These are phyloP conservation scores for Strobilomyces confusus DNA, from an alignment of 768 basidiomycete genomes.

Conservation along the genomic window DNA sequence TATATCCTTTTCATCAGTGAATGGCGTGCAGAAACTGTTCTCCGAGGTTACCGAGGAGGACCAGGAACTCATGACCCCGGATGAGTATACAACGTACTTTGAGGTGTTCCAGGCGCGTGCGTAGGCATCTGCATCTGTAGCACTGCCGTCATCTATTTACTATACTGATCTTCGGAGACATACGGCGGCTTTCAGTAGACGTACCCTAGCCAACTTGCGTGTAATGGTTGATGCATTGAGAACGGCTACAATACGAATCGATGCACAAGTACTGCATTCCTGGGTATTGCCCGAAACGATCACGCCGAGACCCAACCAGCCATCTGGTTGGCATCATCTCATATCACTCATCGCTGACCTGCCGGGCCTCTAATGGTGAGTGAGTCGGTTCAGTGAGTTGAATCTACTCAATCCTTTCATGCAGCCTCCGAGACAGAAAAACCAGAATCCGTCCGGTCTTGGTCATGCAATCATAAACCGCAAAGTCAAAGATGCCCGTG, in stretches of 20 bases:
- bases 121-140: slow-evolving; percentile 11
- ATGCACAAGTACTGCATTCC: not conserved
- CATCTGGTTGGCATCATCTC: not conserved
- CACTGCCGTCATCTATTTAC: slow-evolving; percentile 1
- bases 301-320: slow-evolving; percentile 16
- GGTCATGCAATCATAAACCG: slow-evolving; percentile 95
- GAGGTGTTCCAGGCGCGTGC: slow-evolving; percentile 55
- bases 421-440: slow-evolving; percentile 56
- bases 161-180: slow-evolving; percentile 8
- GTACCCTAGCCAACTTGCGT: slow-evolving; percentile 12
- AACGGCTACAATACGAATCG: too few relatives aligned
- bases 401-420: not conserved
- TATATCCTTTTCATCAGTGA: slow-evolving; percentile 45
- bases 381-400: not conserved
- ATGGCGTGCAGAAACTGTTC: slow-evolving; percentile 67
- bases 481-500: slow-evolving; percentile 45
- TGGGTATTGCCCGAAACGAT: slow-evolving; percentile 13
- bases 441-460: slow-evolving; percentile 74
- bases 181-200: slow-evolving; percentile 9
- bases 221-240: too few relatives aligned
- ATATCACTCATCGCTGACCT: not conserved
- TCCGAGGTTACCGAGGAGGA: slow-evolving; percentile 88
- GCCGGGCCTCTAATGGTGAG: slow-evolving; percentile 14
- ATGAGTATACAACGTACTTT: slow-evolving; percentile 84
- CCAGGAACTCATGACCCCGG: slow-evolving; percentile 88